Evolutionary conservation across 768 basidiomycete species (phyloP), one percentile per base, ranked within the genome.

Genomic region (Pleurotus citrinopileatus): DNA sequence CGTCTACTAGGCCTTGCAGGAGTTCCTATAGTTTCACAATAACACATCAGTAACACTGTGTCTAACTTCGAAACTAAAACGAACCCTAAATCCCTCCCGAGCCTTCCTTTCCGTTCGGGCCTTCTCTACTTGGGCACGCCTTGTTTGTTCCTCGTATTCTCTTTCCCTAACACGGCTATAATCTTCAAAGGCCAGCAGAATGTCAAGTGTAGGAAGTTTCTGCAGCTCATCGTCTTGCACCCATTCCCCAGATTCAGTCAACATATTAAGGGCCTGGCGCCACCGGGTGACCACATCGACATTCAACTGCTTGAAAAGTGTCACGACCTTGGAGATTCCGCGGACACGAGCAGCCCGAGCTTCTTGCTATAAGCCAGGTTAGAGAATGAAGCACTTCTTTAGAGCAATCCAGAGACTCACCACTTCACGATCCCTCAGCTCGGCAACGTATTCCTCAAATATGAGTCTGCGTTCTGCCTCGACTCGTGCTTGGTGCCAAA

Each of bases 201-300:
- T 89, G 64, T 98, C 97, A 32, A 98, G 77, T 1, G 88, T 89
- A 9, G 96, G 96, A 37, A 98, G 77, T 62, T 80, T 85, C 58
- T 82, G 87, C 46, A 99, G 73, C 57, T 94, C 89, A 0, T 75
- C 60, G 61, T 98, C 94, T 23, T 71, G 68, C 42, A 78, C 81
- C 87, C 90, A 99, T 42, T 88, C 87, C 0, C 85, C 80, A 1
- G 92, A 91, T 17, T 86, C 84, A 7, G 83, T 63, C 34, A 99
- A 81, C 58, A 89, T 75, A 15, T 82, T 78, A 59, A 91, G 88
- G 0, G 94, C 94, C 55, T 83, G 80, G 46, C 90, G 81, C 94
- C 96, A 99, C 19, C 92, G 86, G 0, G 94, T 95, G n/a, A 91
- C 78, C 43, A 98, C 93, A 62, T 95, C 92, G 15, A 98, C 89